Evolutionary conservation across 352 stramenopile genomes (phyloP).

Genomic region (Globisporangium emineosum): DNA sequence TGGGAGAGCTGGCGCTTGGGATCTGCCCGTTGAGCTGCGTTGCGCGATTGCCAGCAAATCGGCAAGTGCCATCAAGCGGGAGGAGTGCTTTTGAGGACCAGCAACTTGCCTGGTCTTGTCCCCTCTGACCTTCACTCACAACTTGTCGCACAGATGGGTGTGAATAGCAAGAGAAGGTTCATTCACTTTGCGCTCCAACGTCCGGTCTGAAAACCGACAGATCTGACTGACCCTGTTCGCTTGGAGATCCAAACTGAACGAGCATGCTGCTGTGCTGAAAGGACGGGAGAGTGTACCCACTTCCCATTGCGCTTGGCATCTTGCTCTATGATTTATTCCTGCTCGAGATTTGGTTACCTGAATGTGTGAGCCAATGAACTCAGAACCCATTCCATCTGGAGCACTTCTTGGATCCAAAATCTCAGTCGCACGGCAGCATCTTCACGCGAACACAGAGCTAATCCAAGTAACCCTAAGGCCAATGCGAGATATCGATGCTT

Average conservation of each 20-base stretch:
- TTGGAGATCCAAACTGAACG: not conserved
- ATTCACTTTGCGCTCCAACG: not conserved
- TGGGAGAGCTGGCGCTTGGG: not conserved
- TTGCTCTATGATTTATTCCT: not conserved
- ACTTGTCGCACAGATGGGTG: not conserved
- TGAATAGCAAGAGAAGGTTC: not conserved
- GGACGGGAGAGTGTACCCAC: not conserved
- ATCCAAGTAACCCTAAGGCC: too few relatives aligned
- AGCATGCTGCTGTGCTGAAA: not conserved
- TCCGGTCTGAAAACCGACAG: not conserved
- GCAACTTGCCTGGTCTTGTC: not conserved
- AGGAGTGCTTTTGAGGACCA: not conserved
- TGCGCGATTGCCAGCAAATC: not conserved
- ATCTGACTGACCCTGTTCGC: not conserved
- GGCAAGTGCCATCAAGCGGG: not conserved
- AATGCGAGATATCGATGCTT: too few relatives aligned
- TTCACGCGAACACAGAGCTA: too few relatives aligned
- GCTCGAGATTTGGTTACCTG: not conserved
- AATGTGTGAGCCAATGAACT: not conserved
- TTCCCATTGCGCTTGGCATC: not conserved
- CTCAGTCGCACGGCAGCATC: not conserved
- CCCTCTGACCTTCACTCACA: constrained; percentile 7
- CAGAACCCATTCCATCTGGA: not conserved
- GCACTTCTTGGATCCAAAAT: not conserved
- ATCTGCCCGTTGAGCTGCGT: not conserved